phyloP scores from a whole-genome alignment of 805 yeast species.

The Barnettozyma siamensis region DNA sequence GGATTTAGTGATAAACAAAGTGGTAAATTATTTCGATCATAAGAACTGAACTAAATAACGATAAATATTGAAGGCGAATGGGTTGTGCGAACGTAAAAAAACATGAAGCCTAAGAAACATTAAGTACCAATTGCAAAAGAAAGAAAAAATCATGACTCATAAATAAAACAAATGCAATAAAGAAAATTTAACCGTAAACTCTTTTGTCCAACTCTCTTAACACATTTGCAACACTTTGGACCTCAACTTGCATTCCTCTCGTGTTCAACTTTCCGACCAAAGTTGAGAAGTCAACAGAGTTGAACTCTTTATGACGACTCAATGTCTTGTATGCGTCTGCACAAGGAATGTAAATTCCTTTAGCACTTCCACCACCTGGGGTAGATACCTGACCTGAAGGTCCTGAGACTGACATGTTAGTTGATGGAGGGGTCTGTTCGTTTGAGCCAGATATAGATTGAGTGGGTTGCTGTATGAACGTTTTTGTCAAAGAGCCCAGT shows the following conservation, averaged over 20 bases:
- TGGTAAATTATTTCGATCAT: too few species aligned
- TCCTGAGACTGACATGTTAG: neutral
- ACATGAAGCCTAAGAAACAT: too few species aligned
- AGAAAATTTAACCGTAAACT: constrained; percentile 14
- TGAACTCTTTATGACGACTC: constrained; percentile 74
- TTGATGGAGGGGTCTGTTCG: constrained; percentile 5
- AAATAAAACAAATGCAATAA: neutral
- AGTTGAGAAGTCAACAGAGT: constrained; percentile 64
- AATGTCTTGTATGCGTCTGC: constrained; percentile 87
- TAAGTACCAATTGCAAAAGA: neutral
- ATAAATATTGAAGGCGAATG: too few species aligned
- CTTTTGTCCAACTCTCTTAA: constrained; percentile 71
- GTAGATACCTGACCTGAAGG: neutral
- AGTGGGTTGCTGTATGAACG: neutral
- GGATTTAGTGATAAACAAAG: too few species aligned
- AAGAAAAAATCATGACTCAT: neutral
- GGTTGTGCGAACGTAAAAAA: too few species aligned
- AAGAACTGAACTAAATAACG: too few species aligned
- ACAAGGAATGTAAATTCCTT: constrained; percentile 70
- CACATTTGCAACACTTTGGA: constrained; percentile 82
- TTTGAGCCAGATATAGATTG: constrained; percentile 7
- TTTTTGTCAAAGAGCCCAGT: constrained; percentile 18
- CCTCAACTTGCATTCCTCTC: constrained; percentile 86
- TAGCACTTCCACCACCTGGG: constrained; percentile 12
- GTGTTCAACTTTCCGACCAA: constrained; percentile 73